These are phyloP conservation scores for Candida corydali DNA, from an alignment of 805 yeast genomes.

Conservation along the genomic window DNA sequence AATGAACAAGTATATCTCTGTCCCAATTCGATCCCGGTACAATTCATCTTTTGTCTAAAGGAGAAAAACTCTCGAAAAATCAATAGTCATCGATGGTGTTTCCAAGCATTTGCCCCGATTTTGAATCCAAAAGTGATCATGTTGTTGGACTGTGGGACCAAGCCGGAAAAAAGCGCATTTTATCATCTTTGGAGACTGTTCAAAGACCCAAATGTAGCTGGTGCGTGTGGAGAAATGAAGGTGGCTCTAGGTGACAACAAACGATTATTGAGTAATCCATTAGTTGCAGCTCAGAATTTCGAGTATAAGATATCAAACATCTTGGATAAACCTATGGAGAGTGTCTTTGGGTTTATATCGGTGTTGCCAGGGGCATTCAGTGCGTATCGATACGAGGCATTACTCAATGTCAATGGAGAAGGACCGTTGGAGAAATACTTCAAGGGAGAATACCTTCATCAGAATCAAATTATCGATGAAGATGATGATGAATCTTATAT, in stretches of 20 bases:
- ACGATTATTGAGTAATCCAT: slow-evolving; percentile 63
- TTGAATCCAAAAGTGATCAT: slow-evolving; percentile 80
- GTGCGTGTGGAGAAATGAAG: slow-evolving; percentile 96
- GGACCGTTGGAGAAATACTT: slow-evolving; percentile 88
- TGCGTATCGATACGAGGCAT: slow-evolving; percentile 84
- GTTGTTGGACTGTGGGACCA: slow-evolving; percentile 90
- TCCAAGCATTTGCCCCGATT: slow-evolving; percentile 85
- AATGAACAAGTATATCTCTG: slow-evolving; percentile 64
- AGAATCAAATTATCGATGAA: slow-evolving; percentile 44
- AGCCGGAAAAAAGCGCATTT: slow-evolving; percentile 78
- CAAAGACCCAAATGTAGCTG: slow-evolving; percentile 78
- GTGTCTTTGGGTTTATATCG: slow-evolving; percentile 88
- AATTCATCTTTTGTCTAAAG: slow-evolving; percentile 82
- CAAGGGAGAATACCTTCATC: slow-evolving; percentile 83
- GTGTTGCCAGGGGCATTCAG: slow-evolving; percentile 97
- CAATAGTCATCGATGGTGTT: slow-evolving; percentile 95
- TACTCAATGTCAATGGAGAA: slow-evolving; percentile 65
- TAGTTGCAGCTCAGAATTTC: slow-evolving; percentile 94
- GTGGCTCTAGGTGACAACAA: slow-evolving; percentile 68
- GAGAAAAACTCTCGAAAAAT: slow-evolving; percentile 87
- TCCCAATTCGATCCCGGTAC: slow-evolving; percentile 73
- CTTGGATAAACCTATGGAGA: slow-evolving; percentile 92
- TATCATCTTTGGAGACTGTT: slow-evolving; percentile 90
- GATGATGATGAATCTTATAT: slow-evolving; percentile 38
- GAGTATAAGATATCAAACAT: slow-evolving; percentile 95